A percentile compares a stretch with the other conserved stretches of the same genome.
These are phyloP conservation scores for Casuarina cunninghamiana DNA, from an alignment of 306 rosid genomes.

Conservation along the genomic window DNA sequence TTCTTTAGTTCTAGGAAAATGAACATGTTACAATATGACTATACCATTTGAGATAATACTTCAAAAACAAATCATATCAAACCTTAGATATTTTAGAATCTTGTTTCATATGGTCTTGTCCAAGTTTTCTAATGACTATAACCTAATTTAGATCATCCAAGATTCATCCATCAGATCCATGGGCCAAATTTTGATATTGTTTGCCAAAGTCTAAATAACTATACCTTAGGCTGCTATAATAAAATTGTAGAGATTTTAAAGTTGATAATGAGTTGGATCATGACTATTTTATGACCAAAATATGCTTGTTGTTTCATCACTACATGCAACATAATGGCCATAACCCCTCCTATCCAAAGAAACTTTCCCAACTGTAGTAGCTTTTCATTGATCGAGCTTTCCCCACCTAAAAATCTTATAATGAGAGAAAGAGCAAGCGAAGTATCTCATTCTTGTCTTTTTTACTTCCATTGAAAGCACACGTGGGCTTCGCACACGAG, in stretches of 20 bases:
- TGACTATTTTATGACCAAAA: conserved; percentile 58
- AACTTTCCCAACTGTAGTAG: no score
- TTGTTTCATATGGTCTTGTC: not conserved
- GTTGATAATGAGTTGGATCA: conserved; percentile 67
- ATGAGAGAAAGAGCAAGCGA: no score
- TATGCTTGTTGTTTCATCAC: conserved; percentile 76
- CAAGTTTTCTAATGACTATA: not conserved
- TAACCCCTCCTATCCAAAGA: not conserved
- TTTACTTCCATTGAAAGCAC: no score
- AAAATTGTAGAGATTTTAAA: conserved; percentile 69
- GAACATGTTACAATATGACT: not conserved
- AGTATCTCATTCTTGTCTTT: no score
- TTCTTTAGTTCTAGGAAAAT: not conserved
- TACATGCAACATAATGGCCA: conserved; percentile 54
- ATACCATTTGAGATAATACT: not conserved
- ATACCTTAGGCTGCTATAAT: conserved; percentile 77
- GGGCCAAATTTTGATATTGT: conserved; percentile 3
- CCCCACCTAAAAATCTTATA: no score
- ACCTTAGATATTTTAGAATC: not conserved
- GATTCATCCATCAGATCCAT: not conserved
- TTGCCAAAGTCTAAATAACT: not conserved
- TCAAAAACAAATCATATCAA: not conserved
- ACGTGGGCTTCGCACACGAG: no score
- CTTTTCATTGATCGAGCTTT: no score
- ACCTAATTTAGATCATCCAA: not conserved